These are phyloP conservation scores for Geotrichum bryndzae DNA, from an alignment of 1,139 yeast genomes.

Conservation along the genomic window DNA sequence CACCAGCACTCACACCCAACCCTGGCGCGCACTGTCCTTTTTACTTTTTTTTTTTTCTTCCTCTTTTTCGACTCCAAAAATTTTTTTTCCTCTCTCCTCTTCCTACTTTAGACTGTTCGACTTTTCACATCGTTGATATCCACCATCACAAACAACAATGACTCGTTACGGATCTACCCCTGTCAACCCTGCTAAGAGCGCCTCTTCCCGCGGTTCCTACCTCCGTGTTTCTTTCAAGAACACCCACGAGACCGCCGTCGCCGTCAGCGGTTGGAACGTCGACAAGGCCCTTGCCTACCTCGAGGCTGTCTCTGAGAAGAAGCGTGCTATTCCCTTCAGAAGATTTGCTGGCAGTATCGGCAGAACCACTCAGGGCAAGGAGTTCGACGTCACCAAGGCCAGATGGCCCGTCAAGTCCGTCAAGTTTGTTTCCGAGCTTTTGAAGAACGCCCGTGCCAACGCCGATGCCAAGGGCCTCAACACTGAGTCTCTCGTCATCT, in stretches of 20 bases:
- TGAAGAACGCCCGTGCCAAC: constrained; percentile 97
- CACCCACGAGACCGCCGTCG: constrained; percentile 99
- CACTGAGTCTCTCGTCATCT: constrained; percentile 83
- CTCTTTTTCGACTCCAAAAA: not conserved
- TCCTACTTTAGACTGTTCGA: constrained; percentile 6
- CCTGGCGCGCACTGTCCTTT: not conserved
- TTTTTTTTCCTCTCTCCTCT: constrained; percentile 1
- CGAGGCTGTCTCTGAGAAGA: constrained; percentile 93
- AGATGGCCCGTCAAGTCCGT: constrained; percentile 99
- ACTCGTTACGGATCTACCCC: constrained; percentile 98
- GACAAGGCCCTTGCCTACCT: constrained; percentile 94
- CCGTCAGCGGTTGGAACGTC: constrained; percentile 96
- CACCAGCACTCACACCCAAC: not conserved
- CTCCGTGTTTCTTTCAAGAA: constrained; percentile 99
- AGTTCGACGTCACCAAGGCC: constrained; percentile 99
- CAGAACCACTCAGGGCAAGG: constrained; percentile 99
- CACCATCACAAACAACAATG: constrained; percentile 40
- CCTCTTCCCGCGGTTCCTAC: constrained; percentile 99
- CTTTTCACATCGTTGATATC: constrained; percentile 11
- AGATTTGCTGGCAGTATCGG: constrained; percentile 95
- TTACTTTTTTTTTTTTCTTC: not conserved
- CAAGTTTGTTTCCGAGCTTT: constrained; percentile 88
- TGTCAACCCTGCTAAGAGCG: constrained; percentile 99
- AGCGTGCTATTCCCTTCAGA: constrained; percentile 99
- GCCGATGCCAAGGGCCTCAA: constrained; percentile 99